Conservation (phyloP, 2,329 filamentous ascomycete genomes). For the Neoascochyta sp. region DNA sequence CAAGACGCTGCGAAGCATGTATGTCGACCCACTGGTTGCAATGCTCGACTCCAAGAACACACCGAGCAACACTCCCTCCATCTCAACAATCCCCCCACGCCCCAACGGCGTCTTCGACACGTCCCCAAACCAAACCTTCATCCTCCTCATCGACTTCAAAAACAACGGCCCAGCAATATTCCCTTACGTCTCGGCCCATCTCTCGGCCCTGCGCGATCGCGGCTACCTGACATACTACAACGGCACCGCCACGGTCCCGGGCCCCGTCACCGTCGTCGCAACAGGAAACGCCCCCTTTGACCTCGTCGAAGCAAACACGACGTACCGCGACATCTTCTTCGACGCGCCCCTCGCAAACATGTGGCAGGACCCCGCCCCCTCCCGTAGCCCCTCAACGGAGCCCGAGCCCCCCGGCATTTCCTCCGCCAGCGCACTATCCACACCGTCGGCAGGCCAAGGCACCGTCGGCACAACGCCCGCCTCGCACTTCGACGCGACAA, state of each 20-base stretch:
- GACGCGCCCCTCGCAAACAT: slow-evolving; percentile 48
- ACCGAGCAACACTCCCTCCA: slow-evolving; percentile 34
- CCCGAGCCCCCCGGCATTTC: not conserved
- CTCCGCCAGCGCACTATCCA: not conserved
- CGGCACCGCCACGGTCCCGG: slow-evolving; percentile 38
- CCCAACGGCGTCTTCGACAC: slow-evolving; percentile 50
- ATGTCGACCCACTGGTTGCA: slow-evolving; percentile 50
- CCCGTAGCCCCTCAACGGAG: not conserved
- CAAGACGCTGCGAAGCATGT: slow-evolving; percentile 50
- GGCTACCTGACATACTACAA: slow-evolving; percentile 52
- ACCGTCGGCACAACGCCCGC: slow-evolving; percentile 39
- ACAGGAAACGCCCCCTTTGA: slow-evolving; percentile 53
- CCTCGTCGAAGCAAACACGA: slow-evolving; percentile 44
- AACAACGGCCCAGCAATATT: slow-evolving; percentile 37
- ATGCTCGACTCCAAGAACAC: slow-evolving; percentile 52
- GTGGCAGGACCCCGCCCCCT: slow-evolving; percentile 22
- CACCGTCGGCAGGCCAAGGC: slow-evolving; percentile 42
- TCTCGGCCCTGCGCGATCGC: slow-evolving; percentile 47
- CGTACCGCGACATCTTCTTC: slow-evolving; percentile 55
- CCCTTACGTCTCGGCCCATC: slow-evolving; percentile 40
- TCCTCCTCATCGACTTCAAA: slow-evolving; percentile 54
- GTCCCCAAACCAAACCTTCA: slow-evolving; percentile 47
- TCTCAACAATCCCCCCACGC: slow-evolving; percentile 9
- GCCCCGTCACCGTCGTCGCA: slow-evolving; percentile 52
- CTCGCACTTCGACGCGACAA: slow-evolving; percentile 44